phyloP scores from a whole-genome alignment of 2,329 filamentous ascomycete genomes.

The Fusarium sulawesiense region DNA sequence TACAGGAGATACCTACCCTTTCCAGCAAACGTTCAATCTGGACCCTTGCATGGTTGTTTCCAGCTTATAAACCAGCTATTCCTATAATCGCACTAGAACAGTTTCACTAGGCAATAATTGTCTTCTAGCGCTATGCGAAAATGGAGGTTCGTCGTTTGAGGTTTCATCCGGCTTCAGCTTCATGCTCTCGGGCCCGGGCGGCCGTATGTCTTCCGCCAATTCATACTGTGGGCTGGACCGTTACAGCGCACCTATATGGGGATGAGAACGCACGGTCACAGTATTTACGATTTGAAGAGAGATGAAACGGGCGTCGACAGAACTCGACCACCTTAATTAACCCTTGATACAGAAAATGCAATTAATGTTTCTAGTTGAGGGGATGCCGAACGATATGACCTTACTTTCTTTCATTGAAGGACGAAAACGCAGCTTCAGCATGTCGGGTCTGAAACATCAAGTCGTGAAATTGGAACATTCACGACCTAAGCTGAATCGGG shows the following conservation, averaged over 20 bases:
- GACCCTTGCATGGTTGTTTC: not conserved
- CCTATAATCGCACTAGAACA: not conserved
- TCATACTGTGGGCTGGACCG: not conserved
- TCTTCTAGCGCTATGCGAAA: not conserved
- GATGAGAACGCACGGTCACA: not conserved
- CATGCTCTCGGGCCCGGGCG: not conserved
- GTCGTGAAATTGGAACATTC: not conserved
- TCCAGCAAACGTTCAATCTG: not conserved
- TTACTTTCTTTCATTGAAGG: not conserved
- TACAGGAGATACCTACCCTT: not conserved
- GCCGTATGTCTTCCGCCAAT: accelerated
- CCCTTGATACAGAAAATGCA: not conserved
- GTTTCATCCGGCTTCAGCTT: not conserved
- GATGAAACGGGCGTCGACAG: not conserved
- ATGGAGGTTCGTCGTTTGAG: not conserved
- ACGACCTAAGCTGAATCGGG: not conserved
- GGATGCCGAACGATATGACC: not conserved
- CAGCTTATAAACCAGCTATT: not conserved
- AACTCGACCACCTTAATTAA: not conserved
- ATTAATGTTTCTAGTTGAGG: not conserved
- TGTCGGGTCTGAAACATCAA: not conserved
- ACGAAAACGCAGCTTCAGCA: not conserved
- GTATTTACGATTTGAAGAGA: not conserved
- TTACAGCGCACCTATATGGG: not conserved
- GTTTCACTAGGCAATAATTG: not conserved